Evolutionary conservation across 495 filamentous ascomycete genomes (phyloP), one percentile per base, ranked within the genome.

Genomic region (Beverwykella pulmonaria): DNA sequence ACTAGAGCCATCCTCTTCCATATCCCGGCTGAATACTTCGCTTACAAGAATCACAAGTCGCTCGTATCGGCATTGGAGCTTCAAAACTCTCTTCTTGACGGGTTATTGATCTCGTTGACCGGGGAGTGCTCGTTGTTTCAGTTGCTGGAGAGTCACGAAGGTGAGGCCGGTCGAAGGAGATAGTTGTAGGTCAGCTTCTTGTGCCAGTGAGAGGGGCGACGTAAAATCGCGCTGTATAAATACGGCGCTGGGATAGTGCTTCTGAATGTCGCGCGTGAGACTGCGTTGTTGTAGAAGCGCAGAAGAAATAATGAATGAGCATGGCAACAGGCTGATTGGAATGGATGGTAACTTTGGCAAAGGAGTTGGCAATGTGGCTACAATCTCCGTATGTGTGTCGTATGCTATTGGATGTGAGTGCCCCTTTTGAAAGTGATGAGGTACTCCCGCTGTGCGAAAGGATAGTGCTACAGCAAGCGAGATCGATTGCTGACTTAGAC

Each of bases 151-250:
- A 1, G 87, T 90, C 10, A 90, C 90, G 7, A 88, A 71, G 10
- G 95, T 71, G 15, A 96, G 77, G 0, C 90, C 91, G 0, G 84
- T 88, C 1, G 79, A 78, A 0, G 91, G 87, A 0, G 91, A 92
- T 48, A 93, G 66, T 30, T 90, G 85, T 15, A 96, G 65, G 73
- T 96, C 92, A 10, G 90, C 90, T 75, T 96, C 92, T 14, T 82
- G 75, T 1, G 75, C 73, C 73, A 12, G 78, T 72, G 10, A 77
- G 77, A 20, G 63, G 53, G 32, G 74, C 65, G 17, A 73, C 19
- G 73, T 68, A 57, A 84, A 84, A 67, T 88, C 83, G 25, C 90
- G 83, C 65, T 86, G 83, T 48, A 90, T 82, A 29, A 90, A 75
- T 14, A 77, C 75, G 7, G 84, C 80, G 0, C 64, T 71, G 0